A percentile compares a stretch with the other conserved stretches of the same genome.
Conservation (phyloP, 257 asterid species). For the Solanum sejunctum region DNA sequence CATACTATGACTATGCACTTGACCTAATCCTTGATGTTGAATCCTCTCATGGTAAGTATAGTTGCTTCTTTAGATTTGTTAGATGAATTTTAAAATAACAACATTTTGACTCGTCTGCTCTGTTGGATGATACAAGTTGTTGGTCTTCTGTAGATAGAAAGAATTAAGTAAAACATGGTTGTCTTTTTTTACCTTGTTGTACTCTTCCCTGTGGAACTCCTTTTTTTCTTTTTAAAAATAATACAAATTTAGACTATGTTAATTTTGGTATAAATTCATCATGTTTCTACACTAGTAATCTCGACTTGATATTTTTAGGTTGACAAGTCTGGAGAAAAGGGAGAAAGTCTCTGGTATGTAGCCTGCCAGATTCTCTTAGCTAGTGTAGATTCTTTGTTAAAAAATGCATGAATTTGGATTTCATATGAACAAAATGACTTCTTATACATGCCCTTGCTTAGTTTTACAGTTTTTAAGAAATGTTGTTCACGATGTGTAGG, state of each 20-base stretch:
- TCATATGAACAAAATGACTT: background rate
- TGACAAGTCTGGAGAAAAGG: background rate
- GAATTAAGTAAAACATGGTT: background rate
- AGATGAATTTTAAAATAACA: background rate
- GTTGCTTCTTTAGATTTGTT: background rate
- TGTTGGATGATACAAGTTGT: background rate
- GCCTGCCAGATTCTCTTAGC: background rate
- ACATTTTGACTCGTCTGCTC: background rate
- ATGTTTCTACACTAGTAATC: background rate
- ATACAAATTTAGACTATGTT: background rate
- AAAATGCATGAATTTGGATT: background rate
- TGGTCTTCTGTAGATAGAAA: background rate
- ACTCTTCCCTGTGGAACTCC: background rate
- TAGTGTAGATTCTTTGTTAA: background rate
- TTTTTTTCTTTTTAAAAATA: background rate
- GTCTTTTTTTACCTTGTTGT: background rate
- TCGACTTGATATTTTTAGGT: background rate
- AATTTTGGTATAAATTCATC: background rate
- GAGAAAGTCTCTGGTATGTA: background rate
- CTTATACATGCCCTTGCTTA: background rate
- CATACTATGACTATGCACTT: conserved; percentile 93
- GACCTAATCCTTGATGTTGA: conserved; percentile 93
- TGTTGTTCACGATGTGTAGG: background rate
- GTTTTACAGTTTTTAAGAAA: background rate
- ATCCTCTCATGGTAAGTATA: conserved; percentile 74